Base-by-base conservation (phyloP, 2,329 filamentous ascomycete species). In the Exophiala dermatitidis region DNA sequence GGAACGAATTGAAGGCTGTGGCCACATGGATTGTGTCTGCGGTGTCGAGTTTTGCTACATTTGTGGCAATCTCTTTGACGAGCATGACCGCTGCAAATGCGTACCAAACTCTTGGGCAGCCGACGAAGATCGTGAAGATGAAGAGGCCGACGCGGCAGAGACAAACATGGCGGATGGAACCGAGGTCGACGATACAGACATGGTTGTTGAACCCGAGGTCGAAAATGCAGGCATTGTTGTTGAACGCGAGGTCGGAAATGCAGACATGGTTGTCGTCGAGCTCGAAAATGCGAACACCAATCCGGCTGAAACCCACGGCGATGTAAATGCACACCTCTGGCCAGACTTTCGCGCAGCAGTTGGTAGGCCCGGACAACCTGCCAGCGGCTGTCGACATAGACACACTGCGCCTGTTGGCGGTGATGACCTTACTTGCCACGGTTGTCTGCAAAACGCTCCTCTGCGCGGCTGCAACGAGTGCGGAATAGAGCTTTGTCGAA, bases 21-120 rank as follows among this genome's bases (percentile, higher is more conserved):
- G 56, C 33, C 52, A 57, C 9, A 55, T 61, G 52, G 48, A 54
- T 26, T 61, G 59, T 36, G 33, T 57, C 5, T 61, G 59, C 47
- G 56, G 52, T 3, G 48, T 57, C 19, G 57, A 58, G 36, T 61
- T 57, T 43, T 61, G 59, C 42, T 61, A 60, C n/a, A 31, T 29
- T 8, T 61, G 57, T 43, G 57, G 59, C 26, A 44, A 30, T 5
- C 44, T 46, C 6, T 56, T 56, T 34, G 50, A 59, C 36, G 48
- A 52, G 37, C 48, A 52, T 31, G 44, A 48, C 30, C 5, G 3
- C 7, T 57, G 51, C 42, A 36, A n/a, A 5, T 53, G 50, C 42
- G 12, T 29, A 9, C 34, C 33, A 5, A 41, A 7, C 32, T 19
- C 31, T 2, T 31, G 34, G 49, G 49, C 32, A 3, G 42, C 40